Conservation (phyloP, 2,329 filamentous ascomycete species). For the Fusarium sp. region DNA sequence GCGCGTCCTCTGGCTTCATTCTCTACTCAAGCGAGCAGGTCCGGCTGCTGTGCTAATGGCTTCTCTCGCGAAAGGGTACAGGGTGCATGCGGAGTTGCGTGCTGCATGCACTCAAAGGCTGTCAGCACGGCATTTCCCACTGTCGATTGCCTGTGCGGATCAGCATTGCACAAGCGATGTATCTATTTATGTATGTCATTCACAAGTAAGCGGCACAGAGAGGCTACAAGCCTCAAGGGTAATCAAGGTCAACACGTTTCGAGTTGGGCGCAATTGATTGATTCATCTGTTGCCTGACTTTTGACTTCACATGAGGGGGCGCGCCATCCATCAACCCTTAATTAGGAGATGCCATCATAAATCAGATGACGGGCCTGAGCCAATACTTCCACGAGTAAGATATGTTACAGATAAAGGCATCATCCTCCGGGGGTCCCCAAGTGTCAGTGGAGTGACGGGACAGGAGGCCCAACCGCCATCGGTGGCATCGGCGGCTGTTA, state of each 20-base stretch:
- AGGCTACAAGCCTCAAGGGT: background rate
- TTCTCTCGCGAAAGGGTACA: background rate
- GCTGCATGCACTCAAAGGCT: slow-evolving; percentile 4
- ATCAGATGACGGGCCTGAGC: background rate
- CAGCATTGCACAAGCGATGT: background rate
- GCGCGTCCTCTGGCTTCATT: slow-evolving; percentile 20
- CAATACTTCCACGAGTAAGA: slow-evolving; percentile 12
- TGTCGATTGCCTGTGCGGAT: background rate
- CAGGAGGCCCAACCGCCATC: slow-evolving; percentile 9
- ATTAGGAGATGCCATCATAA: background rate
- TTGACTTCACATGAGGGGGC: slow-evolving; percentile 1
- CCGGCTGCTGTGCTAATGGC: background rate
- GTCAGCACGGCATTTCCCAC: slow-evolving; percentile 1
- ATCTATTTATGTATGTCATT: background rate
- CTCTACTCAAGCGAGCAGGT: background rate
- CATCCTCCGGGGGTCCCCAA: background rate
- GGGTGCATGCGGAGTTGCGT: slow-evolving; percentile 1
- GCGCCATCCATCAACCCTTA: background rate
- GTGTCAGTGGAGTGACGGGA: slow-evolving; percentile 8
- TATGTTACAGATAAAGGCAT: slow-evolving; percentile 29
- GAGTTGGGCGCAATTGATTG: background rate
- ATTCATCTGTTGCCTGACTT: background rate
- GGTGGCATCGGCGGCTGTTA: slow-evolving; percentile 14
- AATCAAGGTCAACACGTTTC: background rate
- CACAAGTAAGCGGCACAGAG: background rate